These are phyloP conservation scores for Xanthoconium separans DNA, from an alignment of 1,284 basidiomycete genomes.

Conservation along the genomic window DNA sequence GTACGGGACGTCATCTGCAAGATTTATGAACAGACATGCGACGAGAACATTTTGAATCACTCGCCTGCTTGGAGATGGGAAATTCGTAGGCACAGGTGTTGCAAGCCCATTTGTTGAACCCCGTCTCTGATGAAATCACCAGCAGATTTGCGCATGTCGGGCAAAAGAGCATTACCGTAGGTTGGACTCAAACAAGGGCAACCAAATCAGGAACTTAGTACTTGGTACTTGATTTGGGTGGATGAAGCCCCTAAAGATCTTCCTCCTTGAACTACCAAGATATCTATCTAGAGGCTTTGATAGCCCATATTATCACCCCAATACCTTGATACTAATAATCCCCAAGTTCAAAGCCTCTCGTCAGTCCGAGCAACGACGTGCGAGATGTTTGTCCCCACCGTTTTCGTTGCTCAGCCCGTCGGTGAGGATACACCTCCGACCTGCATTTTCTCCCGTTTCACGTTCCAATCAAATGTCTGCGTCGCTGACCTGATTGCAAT, in stretches of 20 bases:
- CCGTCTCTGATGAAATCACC: constrained; percentile 74
- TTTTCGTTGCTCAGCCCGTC: neutral
- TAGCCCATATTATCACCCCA: neutral
- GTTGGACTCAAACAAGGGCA: neutral
- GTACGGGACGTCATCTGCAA: constrained; percentile 84
- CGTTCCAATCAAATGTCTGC: constrained; percentile 11
- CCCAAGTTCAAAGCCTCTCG: neutral
- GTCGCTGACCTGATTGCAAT: constrained; percentile 26
- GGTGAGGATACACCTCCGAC: neutral
- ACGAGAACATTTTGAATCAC: neutral
- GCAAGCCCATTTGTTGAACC: constrained; percentile 89
- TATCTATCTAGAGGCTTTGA: neutral
- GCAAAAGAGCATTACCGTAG: constrained; percentile 85
- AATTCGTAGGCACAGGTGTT: constrained; percentile 96
- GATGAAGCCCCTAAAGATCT: neutral
- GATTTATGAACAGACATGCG: neutral
- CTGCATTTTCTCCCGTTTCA: constrained; percentile 9
- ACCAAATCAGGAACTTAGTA: neutral
- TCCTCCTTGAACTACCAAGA: no score
- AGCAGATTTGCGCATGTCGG: constrained; percentile 94
- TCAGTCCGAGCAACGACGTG: neutral
- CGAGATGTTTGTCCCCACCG: constrained; percentile 6
- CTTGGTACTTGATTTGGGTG: no score
- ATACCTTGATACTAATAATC: neutral
- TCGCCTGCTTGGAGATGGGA: constrained; percentile 79